Evolutionary conservation across 1,284 basidiomycete species (phyloP).

Genomic region (Earliella scabrosa): DNA sequence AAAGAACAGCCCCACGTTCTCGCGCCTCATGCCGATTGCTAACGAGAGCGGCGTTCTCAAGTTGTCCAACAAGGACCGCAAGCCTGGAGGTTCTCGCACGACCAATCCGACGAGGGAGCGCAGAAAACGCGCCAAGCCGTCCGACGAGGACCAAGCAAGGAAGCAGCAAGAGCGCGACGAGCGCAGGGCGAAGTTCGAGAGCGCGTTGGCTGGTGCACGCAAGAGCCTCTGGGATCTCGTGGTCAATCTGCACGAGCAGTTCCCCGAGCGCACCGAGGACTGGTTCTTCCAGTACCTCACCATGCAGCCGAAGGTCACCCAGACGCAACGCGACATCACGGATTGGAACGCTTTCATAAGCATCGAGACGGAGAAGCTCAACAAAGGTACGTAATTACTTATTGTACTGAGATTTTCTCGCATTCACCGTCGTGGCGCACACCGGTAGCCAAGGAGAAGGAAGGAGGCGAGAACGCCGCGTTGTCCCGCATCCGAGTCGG

Average conservation of each 20-base stretch:
- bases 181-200: not conserved
- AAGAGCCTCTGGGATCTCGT: not conserved
- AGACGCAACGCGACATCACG: not conserved
- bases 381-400: no score
- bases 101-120: not conserved
- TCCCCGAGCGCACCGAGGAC: not conserved
- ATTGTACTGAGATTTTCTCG: no score
- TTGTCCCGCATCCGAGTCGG: no score
- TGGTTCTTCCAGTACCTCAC: not conserved
- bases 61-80: not conserved
- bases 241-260: not conserved
- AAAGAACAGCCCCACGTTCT: no score
- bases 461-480: no score
- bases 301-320: not conserved
- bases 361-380: not conserved
- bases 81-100: not conserved
- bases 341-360: slow-evolving; percentile 6
- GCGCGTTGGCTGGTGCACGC: not conserved
- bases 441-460: no score
- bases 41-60: not conserved
- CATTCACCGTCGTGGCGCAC: no score
- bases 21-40: not conserved
- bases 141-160: not conserved
- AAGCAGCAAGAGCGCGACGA: not conserved
- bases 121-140: not conserved